A percentile compares a stretch with the other conserved stretches of the same genome.
phyloP scores from a whole-genome alignment of 345 rosid species.

The Lepidium aucheri region DNA sequence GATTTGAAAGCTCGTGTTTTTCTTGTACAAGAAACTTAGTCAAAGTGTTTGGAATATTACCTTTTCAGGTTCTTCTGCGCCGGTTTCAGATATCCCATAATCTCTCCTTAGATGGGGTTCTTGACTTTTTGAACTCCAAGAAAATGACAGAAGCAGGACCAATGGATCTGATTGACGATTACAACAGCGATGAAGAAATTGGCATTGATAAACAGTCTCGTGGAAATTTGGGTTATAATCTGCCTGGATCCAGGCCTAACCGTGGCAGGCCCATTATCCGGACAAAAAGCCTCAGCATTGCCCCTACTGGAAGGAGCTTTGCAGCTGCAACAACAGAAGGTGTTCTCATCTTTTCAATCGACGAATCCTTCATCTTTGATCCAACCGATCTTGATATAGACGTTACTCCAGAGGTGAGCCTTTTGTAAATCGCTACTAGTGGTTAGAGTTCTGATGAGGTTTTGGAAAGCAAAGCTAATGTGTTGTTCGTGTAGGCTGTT shows the following conservation, averaged over 20 bases:
- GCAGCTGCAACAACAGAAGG: conserved; percentile 98
- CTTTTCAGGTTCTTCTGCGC: conserved; percentile 63
- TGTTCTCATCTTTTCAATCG: conserved; percentile 77
- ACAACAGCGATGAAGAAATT: conserved; percentile 69
- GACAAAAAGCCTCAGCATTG: conserved; percentile 76
- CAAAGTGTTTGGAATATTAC: not conserved
- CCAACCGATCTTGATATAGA: conserved; percentile 98
- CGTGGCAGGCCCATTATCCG: conserved; percentile 69
- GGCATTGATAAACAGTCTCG: conserved; percentile 72
- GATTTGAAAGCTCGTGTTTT: conserved; percentile 1
- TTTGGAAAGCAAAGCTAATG: not conserved
- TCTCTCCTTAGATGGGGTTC: conserved; percentile 89
- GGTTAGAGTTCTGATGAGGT: not conserved
- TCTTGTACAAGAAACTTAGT: conserved; percentile 1
- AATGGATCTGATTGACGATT: conserved; percentile 81
- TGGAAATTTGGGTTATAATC: conserved; percentile 69
- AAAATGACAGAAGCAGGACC: conserved; percentile 98
- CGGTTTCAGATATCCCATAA: conserved; percentile 82
- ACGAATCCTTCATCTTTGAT: conserved; percentile 86
- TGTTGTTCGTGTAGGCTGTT: conserved; percentile 53
- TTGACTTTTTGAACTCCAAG: conserved; percentile 86
- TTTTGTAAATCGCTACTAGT: not conserved
- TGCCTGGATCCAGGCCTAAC: conserved; percentile 87
- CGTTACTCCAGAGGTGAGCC: conserved; percentile 86
- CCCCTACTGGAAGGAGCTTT: conserved; percentile 93